Base-by-base conservation (phyloP, 352 stramenopile genomes). In the Pythium periplocum region DNA sequence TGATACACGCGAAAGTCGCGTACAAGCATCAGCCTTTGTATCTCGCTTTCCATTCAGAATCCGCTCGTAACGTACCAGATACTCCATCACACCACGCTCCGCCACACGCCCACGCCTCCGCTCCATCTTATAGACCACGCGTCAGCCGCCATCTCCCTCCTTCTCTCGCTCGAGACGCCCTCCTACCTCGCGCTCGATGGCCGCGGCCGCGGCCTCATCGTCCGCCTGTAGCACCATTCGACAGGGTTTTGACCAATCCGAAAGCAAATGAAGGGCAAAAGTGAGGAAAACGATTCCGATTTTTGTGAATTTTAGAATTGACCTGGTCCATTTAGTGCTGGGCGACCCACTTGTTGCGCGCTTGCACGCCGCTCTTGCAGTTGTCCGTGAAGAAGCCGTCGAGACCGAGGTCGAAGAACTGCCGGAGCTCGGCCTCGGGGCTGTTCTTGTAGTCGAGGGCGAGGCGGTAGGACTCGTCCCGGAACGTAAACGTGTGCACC, bases 401-500 rank as follows among this genome's bases (percentile, higher is more conserved):
- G 34, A 90, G 53, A 7, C 75, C 73, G 46, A 78, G 75, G 49
- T 64, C 41, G 52, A 84, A 86, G 45, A 90, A 76, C 54, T 87
- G 63, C 7, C 80, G 58, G 66, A 87, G 86, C 71, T 90, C 78
- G 30, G 66, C 59, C 40, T 53, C 61, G 11, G 78, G 76, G 59
- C 87, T 76, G 59, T 63, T 68, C 46, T 65, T 78, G 69, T 90
- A 90, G 59, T 86, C 80, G 36, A 62, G 53, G 2, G 78, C 76
- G 26, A 90, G 58, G 38, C 75, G 73, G 59, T 78, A 83, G 48
- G 61, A 55, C 49, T 90, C 79, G 54, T 90, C 69, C 57, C 79
- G 79, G 67, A 88, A 86, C 49, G 79, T 88, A 63, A 58, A 80
- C 45, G 68, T 59, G 60, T 80, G 77, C 41, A 90, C 71, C 51